These are phyloP conservation scores for Lactarius deliciosus DNA, from an alignment of 768 basidiomycete genomes.

Conservation along the genomic window DNA sequence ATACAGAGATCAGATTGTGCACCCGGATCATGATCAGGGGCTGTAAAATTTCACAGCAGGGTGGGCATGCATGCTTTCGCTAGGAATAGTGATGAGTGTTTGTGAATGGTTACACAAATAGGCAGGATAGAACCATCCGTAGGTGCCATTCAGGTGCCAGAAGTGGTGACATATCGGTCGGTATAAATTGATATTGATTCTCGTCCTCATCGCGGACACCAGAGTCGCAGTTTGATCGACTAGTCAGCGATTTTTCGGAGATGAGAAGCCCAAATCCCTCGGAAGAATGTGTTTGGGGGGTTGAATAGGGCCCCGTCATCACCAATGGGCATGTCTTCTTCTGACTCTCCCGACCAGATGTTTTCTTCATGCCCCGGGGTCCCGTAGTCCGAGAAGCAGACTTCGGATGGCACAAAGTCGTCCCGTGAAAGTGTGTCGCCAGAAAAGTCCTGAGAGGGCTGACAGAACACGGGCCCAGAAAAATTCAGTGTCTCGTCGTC, in stretches of 20 bases:
- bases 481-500: not conserved
- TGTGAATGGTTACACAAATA: not conserved
- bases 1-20: conserved; percentile 3
- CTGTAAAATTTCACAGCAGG: conserved; percentile 11
- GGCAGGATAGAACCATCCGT: conserved; percentile 1
- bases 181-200: not conserved
- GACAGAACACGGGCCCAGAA: not conserved
- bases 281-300: not conserved
- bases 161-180: conserved; percentile 8
- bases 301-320: not conserved
- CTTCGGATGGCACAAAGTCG: not conserved
- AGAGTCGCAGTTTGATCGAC: conserved; percentile 7
- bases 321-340: not conserved
- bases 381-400: conserved; percentile 7
- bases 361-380: not conserved
- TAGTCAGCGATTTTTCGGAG: not conserved
- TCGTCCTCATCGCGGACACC: not conserved
- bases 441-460: conserved; percentile 8
- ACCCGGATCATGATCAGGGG: conserved; percentile 13
- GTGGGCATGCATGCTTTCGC: not conserved
- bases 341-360: conserved; percentile 13
- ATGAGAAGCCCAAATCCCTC: not conserved
- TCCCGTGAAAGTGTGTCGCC: conserved; percentile 6
- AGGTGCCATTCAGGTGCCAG: not conserved
- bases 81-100: not conserved